phyloP scores from a whole-genome alignment of 2,329 filamentous ascomycete species.

The Rugonectria rugulosa region DNA sequence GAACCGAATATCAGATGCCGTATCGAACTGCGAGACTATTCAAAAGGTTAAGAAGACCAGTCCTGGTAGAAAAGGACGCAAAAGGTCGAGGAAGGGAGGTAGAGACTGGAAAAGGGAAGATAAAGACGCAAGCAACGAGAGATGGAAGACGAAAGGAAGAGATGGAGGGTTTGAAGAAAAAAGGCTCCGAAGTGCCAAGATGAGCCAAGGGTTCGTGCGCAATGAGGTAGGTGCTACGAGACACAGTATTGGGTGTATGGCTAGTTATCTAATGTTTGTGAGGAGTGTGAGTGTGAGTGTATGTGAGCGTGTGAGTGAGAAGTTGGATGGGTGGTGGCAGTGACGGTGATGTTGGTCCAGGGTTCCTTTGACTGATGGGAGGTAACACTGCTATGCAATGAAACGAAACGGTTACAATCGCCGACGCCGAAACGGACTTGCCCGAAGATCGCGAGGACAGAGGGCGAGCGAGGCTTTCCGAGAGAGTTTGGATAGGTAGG shows the following conservation, averaged over 20 bases:
- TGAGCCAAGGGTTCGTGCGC: not conserved
- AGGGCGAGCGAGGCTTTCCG: no score
- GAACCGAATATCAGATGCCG: not conserved
- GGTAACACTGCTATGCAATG: no score
- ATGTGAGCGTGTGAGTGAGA: not conserved
- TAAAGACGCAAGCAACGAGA: not conserved
- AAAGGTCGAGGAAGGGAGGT: constrained; percentile 5
- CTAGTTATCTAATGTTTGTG: not conserved
- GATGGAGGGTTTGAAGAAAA: constrained; percentile 3
- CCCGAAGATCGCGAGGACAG: no score
- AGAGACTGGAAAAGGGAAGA: constrained; percentile 9
- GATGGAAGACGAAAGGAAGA: constrained; percentile 4
- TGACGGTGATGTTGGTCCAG: not conserved
- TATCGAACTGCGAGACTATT: not conserved
- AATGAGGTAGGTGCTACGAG: not conserved
- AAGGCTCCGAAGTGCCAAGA: not conserved
- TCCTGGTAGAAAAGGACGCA: not conserved
- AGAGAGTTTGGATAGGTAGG: no score
- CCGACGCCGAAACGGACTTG: no score
- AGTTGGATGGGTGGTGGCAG: not conserved
- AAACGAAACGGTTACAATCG: not conserved
- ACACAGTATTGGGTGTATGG: no score
- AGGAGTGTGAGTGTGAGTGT: not conserved
- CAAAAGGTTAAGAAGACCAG: not conserved
- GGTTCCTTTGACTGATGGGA: not conserved